Percentiles rank a stretch among this genome's conserved stretches.
Evolutionary conservation across 2,329 filamentous ascomycete genomes (phyloP).

Genomic region (Drechslerella coelobrocha): DNA sequence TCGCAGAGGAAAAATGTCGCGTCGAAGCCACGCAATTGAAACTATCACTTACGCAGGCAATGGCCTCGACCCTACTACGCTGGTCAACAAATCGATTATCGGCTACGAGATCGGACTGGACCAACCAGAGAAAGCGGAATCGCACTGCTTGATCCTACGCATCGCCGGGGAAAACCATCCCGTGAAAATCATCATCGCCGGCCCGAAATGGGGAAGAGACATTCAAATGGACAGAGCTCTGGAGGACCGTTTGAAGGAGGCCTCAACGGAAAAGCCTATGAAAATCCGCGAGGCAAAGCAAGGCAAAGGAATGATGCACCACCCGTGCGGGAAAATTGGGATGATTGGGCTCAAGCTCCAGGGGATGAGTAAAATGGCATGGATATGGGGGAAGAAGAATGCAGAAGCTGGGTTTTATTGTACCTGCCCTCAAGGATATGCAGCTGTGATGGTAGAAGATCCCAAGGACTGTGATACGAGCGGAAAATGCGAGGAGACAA

Average conservation of each 20-base stretch:
- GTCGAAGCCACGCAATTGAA: no score
- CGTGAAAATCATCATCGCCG: not conserved
- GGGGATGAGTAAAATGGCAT: not conserved
- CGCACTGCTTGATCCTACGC: not conserved
- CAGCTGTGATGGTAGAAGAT: not conserved
- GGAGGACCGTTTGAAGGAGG: not conserved
- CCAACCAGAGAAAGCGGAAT: not conserved
- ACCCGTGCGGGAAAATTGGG: not conserved
- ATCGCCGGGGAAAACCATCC: not conserved
- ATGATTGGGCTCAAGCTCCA: not conserved
- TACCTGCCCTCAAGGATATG: not conserved
- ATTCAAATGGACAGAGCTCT: not conserved
- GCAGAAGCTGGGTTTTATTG: not conserved
- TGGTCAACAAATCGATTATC: not conserved
- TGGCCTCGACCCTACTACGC: not conserved
- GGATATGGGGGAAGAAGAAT: not conserved
- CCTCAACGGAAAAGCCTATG: not conserved
- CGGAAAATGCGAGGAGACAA: not conserved
- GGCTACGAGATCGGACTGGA: not conserved
- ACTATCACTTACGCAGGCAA: no score
- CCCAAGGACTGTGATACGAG: not conserved
- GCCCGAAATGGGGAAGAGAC: not conserved
- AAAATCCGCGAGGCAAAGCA: not conserved
- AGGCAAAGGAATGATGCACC: not conserved
- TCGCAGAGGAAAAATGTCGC: no score